These are phyloP conservation scores for Suillus spraguei DNA, from an alignment of 768 basidiomycete species.

Conservation along the genomic window DNA sequence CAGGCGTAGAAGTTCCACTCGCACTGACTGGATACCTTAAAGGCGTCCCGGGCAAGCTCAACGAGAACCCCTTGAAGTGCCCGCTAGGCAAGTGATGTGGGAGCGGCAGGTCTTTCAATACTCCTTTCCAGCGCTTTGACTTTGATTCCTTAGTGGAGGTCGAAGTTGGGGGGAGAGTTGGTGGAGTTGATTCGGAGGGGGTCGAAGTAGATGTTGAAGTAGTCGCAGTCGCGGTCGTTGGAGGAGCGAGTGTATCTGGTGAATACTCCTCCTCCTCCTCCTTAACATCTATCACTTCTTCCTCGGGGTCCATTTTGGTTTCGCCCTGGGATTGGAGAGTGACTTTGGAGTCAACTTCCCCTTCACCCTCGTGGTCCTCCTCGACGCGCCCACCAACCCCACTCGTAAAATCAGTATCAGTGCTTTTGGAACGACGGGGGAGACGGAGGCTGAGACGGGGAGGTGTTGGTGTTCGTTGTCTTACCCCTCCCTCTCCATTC, in stretches of 20 bases:
- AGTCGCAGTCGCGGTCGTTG: constrained; percentile 1
- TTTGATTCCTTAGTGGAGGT: constrained; percentile 1
- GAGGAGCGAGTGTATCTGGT: constrained; percentile 19
- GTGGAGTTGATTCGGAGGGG: background rate
- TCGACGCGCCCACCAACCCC: background rate
- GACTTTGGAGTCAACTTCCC: background rate
- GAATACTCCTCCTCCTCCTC: background rate
- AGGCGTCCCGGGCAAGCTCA: constrained; percentile 17
- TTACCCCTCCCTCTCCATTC: background rate
- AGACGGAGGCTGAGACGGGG: constrained; percentile 5
- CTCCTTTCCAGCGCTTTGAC: constrained; percentile 37
- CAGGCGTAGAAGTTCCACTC: background rate
- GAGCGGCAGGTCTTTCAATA: constrained; percentile 43
- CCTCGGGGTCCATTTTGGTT: background rate
- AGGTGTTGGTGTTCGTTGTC: constrained; percentile 4
- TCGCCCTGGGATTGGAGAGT: background rate
- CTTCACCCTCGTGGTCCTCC: constrained; percentile 17
- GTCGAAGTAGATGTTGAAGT: background rate
- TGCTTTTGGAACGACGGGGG: constrained; percentile 16
- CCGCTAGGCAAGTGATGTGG: constrained; percentile 14
- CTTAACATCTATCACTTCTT: background rate
- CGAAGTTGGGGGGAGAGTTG: background rate
- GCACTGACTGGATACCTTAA: constrained; percentile 1
- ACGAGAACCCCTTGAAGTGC: constrained; percentile 19
- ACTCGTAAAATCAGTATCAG: constrained; percentile 16